Evolutionary conservation across 129 eudicot species (phyloP).

Genomic region (Arctium lappa): DNA sequence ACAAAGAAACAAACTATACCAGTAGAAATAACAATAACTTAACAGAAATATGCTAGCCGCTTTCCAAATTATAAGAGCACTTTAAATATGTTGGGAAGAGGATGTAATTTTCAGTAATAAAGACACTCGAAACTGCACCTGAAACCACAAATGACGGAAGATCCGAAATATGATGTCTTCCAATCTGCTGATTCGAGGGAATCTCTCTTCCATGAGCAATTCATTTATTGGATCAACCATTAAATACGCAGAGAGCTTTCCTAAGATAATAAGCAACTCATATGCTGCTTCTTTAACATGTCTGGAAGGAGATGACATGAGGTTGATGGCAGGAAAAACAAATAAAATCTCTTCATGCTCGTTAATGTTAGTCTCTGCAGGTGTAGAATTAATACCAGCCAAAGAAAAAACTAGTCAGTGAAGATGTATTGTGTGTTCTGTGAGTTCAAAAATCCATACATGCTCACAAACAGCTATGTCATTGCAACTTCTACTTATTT

Average conservation of each 20-base stretch:
- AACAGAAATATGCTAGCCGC: neutral
- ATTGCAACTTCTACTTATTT: neutral
- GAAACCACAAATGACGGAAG: conserved; percentile 69
- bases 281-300: conserved; percentile 75
- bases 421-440: neutral
- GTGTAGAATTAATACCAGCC: conserved; percentile 26
- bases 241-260: conserved; percentile 38
- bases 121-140: conserved; percentile 49
- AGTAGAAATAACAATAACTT: neutral
- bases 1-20: neutral
- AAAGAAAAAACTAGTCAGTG: neutral
- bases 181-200: conserved; percentile 51
- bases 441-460: neutral
- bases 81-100: neutral
- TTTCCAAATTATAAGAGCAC: neutral
- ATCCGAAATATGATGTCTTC: conserved; percentile 59
- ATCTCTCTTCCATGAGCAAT: conserved; percentile 23
- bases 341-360: conserved; percentile 53
- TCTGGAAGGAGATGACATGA: conserved; percentile 79
- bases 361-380: conserved; percentile 47
- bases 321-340: conserved; percentile 69
- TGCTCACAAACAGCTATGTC: conserved; percentile 1
- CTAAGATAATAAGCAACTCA: conserved; percentile 54
- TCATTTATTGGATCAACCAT: conserved; percentile 38
- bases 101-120: conserved; percentile 3